Evolutionary conservation across 495 filamentous ascomycete species (phyloP).

Genomic region (Lasiosphaeria ovina): DNA sequence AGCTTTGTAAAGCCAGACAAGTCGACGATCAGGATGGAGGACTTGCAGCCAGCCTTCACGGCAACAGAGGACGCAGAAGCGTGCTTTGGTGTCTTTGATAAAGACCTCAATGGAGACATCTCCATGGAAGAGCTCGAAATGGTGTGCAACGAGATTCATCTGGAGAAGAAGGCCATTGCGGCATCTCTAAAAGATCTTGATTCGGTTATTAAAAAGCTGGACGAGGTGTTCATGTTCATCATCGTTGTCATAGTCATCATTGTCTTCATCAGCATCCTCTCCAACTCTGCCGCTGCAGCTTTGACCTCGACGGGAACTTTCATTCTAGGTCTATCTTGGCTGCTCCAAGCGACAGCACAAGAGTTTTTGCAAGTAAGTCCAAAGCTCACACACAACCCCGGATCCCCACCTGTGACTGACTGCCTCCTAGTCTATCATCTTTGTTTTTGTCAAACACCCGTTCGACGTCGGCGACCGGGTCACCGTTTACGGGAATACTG

Average conservation of each 20-base stretch:
- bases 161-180: constrained; percentile 92
- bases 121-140: constrained; percentile 94
- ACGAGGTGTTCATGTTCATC: constrained; percentile 83
- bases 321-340: constrained; percentile 84
- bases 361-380: constrained; percentile 65
- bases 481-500: constrained; percentile 86
- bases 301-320: constrained; percentile 83
- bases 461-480: constrained; percentile 97
- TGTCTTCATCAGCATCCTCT: constrained; percentile 86
- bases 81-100: constrained; percentile 91
- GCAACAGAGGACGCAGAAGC: constrained; percentile 85
- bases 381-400: neutral
- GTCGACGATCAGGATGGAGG: constrained; percentile 72
- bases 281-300: constrained; percentile 77
- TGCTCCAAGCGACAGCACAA: constrained; percentile 87
- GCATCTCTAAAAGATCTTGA: constrained; percentile 93
- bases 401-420: constrained; percentile 1
- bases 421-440: constrained; percentile 67
- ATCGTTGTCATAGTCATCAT: constrained; percentile 74
- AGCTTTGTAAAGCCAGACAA: constrained; percentile 75
- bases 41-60: constrained; percentile 78
- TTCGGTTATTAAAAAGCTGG: constrained; percentile 89
- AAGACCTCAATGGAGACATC: constrained; percentile 95
- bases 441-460: constrained; percentile 97
- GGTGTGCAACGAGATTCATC: constrained; percentile 90